A percentile compares a stretch with the other conserved stretches of the same genome.
These are phyloP conservation scores for Chlorella ohadii DNA, from an alignment of 139 green algal species.

Conservation along the genomic window DNA sequence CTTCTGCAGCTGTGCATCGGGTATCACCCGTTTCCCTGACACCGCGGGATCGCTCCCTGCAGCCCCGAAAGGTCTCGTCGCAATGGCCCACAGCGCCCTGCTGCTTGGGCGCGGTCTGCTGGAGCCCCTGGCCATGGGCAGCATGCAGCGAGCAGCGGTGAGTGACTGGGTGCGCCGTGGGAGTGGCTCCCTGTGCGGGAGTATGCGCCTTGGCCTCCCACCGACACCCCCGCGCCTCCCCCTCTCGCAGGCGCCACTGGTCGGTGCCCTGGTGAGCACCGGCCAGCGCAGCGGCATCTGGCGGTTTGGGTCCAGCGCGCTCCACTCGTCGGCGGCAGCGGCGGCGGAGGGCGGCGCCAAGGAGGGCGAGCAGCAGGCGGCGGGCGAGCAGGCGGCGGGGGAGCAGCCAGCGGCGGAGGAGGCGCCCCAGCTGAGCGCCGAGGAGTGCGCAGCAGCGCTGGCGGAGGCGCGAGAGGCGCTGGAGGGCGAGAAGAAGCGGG, in stretches of 20 bases:
- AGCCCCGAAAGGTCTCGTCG: too few species aligned
- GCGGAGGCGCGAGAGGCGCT: slow-evolving; percentile 5
- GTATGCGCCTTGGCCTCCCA: background rate
- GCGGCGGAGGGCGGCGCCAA: background rate
- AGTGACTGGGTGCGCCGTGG: background rate
- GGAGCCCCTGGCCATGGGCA: background rate
- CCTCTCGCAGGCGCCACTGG: background rate
- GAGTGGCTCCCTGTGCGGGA: background rate
- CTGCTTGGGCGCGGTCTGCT: background rate
- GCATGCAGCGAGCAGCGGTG: background rate
- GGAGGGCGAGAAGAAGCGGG: slow-evolving; percentile 39
- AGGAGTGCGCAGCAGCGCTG: slow-evolving; percentile 11
- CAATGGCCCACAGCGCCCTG: too few species aligned
- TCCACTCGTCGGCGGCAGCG: background rate
- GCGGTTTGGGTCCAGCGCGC: slow-evolving; percentile 27
- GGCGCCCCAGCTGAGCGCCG: background rate
- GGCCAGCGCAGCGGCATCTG: background rate
- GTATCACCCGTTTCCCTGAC: too few species aligned
- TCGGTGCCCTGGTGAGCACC: background rate
- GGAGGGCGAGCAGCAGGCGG: background rate
- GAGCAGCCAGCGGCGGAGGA: slow-evolving; percentile 5
- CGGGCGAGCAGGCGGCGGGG: background rate
- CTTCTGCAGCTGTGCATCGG: too few species aligned
- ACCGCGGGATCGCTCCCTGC: too few species aligned
- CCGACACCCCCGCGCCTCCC: background rate